Conservation (phyloP, 2,329 filamentous ascomycete species). For the Alternaria panax region DNA sequence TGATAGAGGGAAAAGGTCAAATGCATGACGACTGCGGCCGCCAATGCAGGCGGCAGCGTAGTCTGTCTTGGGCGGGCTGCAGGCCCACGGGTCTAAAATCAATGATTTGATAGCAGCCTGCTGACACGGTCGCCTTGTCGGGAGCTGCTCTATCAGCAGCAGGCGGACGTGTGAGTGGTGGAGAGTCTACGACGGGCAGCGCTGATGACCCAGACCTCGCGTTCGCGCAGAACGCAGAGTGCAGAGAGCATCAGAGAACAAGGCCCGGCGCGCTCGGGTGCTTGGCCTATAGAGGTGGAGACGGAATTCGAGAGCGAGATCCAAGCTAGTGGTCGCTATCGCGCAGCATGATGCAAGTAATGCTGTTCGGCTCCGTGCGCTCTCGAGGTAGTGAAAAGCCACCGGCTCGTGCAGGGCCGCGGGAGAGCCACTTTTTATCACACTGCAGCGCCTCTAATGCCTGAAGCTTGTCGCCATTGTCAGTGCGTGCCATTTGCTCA, state of each 20-base stretch:
- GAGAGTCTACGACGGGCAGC: constrained; percentile 30
- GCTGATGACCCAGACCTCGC: constrained; percentile 14
- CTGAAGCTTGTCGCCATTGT: constrained; percentile 18
- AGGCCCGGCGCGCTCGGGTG: constrained; percentile 19
- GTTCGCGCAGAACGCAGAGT: background rate
- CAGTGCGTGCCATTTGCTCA: constrained; percentile 26
- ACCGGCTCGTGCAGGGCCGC: constrained; percentile 20
- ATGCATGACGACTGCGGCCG: constrained; percentile 48
- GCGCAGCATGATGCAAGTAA: constrained; percentile 34
- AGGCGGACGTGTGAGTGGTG: constrained; percentile 33
- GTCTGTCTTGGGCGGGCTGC: constrained; percentile 33
- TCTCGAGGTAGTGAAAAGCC: constrained; percentile 19
- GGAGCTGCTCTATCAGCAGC: constrained; percentile 43
- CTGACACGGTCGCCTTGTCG: constrained; percentile 37
- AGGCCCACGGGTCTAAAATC: constrained; percentile 23
- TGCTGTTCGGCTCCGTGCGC: constrained; percentile 21
- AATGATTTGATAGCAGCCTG: constrained; percentile 44
- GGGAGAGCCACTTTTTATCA: constrained; percentile 19
- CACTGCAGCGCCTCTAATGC: constrained; percentile 21
- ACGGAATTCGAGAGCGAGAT: constrained; percentile 30
- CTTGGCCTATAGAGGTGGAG: constrained; percentile 23
- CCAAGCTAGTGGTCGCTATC: constrained; percentile 35
- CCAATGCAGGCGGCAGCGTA: constrained; percentile 40
- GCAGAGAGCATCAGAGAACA: constrained; percentile 6
- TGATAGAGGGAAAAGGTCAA: constrained; percentile 36